Percentiles rank a stretch among this genome's conserved stretches.
Conservation (phyloP, 805 yeast species). For the Tetrapisispora phaffii region DNA sequence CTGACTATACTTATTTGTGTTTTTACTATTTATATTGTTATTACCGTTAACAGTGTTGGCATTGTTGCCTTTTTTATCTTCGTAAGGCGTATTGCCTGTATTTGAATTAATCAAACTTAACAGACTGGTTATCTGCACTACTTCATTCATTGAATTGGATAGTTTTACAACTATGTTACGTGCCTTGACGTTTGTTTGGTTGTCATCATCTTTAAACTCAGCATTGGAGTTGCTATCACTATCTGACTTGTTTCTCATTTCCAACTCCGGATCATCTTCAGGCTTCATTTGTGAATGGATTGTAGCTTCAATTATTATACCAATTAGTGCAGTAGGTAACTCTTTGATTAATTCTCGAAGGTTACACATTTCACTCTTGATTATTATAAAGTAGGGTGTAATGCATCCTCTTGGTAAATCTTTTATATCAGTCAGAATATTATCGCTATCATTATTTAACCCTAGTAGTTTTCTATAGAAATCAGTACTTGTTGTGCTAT, state of each 20-base stretch:
- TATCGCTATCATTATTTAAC: constrained; percentile 8
- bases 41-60: neutral
- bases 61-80: neutral
- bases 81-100: neutral
- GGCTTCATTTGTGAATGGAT: neutral
- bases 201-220: neutral
- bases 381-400: constrained; percentile 24
- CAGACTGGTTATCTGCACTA: constrained; percentile 26
- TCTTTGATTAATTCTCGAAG: constrained; percentile 22
- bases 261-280: constrained; percentile 3
- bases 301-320: constrained; percentile 18
- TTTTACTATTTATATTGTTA: neutral
- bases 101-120: constrained; percentile 24
- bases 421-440: constrained; percentile 4
- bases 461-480: constrained; percentile 26
- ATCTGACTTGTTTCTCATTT: constrained; percentile 3
- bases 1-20: neutral
- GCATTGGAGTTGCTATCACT: neutral
- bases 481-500: constrained; percentile 7
- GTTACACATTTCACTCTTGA: constrained; percentile 22
- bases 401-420: constrained; percentile 18
- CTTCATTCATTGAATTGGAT: constrained; percentile 27
- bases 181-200: constrained; percentile 6
- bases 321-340: constrained; percentile 25
- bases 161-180: constrained; percentile 24